These are phyloP conservation scores for Boletus eberwhitei DNA, from an alignment of 768 basidiomycete genomes.

Conservation along the genomic window DNA sequence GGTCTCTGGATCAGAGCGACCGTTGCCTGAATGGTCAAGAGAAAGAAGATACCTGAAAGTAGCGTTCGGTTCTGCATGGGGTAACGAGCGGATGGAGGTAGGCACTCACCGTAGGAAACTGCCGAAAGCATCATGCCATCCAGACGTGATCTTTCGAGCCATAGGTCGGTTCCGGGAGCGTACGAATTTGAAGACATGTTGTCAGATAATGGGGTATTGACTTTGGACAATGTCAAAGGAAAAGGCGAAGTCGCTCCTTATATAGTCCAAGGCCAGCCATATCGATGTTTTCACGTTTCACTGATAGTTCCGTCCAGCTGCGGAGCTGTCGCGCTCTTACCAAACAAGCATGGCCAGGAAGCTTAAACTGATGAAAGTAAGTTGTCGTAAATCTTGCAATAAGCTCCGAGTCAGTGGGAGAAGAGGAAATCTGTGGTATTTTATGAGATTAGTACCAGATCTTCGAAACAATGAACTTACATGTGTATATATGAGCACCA, in stretches of 20 bases:
- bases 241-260: neutral
- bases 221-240: neutral
- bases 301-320: no score
- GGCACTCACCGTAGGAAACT: constrained; percentile 21
- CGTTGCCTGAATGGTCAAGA: constrained; percentile 21
- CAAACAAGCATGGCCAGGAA: no score
- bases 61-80: neutral
- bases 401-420: no score
- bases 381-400: no score
- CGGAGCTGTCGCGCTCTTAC: no score
- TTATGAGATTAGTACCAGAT: no score
- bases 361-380: no score
- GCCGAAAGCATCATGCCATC: constrained; percentile 19
- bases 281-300: no score
- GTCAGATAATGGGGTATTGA: neutral
- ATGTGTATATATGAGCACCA: no score
- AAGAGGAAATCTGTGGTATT: no score
- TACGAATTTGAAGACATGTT: constrained; percentile 13
- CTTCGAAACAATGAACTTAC: no score
- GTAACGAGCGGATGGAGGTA: neutral
- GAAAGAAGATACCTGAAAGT: constrained; percentile 20
- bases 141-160: constrained; percentile 28
- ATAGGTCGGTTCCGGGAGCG: constrained; percentile 20
- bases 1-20: constrained; percentile 4
- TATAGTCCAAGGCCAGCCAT: no score